Evolutionary conservation across 495 filamentous ascomycete genomes (phyloP).

Genomic region (Sphaerosporella brunnea): DNA sequence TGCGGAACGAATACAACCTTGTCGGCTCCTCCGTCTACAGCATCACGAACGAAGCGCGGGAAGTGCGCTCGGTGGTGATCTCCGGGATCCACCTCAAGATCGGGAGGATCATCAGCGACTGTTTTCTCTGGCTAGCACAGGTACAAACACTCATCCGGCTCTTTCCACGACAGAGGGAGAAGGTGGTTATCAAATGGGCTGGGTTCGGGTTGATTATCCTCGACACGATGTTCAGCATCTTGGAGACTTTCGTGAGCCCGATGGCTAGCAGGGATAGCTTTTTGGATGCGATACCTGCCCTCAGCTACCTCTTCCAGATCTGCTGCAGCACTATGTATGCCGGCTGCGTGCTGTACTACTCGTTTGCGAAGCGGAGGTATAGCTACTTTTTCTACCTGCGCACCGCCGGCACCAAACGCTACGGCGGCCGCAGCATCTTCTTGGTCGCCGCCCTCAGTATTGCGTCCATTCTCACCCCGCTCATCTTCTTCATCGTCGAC

Average conservation of each 20-base stretch:
- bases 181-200: conserved; percentile 96
- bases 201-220: conserved; percentile 83
- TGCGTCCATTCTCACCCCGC: conserved; percentile 64
- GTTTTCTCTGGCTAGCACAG: conserved; percentile 93
- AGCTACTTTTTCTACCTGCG: conserved; percentile 74
- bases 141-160: conserved; percentile 89
- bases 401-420: conserved; percentile 14
- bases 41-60: conserved; percentile 44
- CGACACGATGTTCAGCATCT: conserved; percentile 70
- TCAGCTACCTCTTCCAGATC: conserved; percentile 86
- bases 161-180: conserved; percentile 91
- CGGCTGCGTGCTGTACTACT: conserved; percentile 90
- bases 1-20: conserved; percentile 59
- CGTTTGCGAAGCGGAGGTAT: conserved; percentile 76
- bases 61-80: conserved; percentile 55
- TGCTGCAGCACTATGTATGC: conserved; percentile 79
- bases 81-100: conserved; percentile 68
- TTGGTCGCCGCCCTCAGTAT: conserved; percentile 68
- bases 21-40: conserved; percentile 21
- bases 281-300: conserved; percentile 72
- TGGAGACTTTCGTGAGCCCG: conserved; percentile 65
- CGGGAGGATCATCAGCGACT: conserved; percentile 78
- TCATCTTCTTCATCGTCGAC: conserved; percentile 91
- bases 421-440: conserved; percentile 71
- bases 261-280: conserved; percentile 51